Base-by-base conservation (phyloP, 2,329 filamentous ascomycete genomes). In the Aspergillus unguis region DNA sequence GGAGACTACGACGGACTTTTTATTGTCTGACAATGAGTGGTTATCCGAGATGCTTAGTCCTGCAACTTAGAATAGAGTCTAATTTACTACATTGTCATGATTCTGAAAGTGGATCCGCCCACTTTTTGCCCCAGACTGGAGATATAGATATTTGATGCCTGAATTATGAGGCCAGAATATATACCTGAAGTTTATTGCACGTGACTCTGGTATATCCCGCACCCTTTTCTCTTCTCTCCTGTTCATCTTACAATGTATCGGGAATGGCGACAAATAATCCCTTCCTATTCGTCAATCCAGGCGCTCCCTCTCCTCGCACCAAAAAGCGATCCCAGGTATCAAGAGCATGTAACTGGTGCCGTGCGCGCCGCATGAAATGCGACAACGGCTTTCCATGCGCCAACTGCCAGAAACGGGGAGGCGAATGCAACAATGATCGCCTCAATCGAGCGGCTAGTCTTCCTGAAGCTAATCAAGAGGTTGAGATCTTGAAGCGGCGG, bases 401-500 rank as follows among this genome's bases (percentile, higher is more conserved):
- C 2, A 64, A 64, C 52, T 67, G 65, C 45, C 43, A 46, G 33
- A 57, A 42, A 25, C 53, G 58, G 40, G 59, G 60, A 1, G 55
- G 48, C 5, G 41, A 58, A 26, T 65, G 59, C 50, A 65, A 54
- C 37, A 62, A 58, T 23, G 55, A 49, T 17, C 58, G 52, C 4
- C 27, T 28, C 4, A 26, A 10, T 1, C 35, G 40, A 10, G 32
- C 47, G 2, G n/a, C 25, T 1, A 58, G 50, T 6, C 42, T 58
- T 0, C 45, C 53, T 3, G 44, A 58, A 31, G 53, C 56, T n/a
- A 37, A 44, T 11, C 31, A 57, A 5, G 60, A 65, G 35, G 62
- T 65, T 26, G 60, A 62, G 28, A 63, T 66, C 8, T 54, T 76
- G 45, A 68, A 66, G 50, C 60, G 66, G 33, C 65, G 62, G 17